Conservation (phyloP, 2,329 filamentous ascomycete genomes). For the Apiospora saccharicola region DNA sequence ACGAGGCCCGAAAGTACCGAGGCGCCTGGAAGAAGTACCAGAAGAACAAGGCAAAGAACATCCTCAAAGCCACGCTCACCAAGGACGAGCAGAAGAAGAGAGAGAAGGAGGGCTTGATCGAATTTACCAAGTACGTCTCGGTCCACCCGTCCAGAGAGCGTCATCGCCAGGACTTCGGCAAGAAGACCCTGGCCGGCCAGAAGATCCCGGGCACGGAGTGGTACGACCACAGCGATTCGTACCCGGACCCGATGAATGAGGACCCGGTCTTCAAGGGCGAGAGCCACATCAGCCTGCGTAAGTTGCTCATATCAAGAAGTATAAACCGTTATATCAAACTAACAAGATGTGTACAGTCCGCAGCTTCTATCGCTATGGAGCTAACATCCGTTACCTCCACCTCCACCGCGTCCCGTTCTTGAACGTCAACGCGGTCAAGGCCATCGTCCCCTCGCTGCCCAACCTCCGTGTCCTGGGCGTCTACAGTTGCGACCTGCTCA, state of each 20-base stretch:
- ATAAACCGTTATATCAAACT: neutral
- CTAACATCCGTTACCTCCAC: constrained; percentile 33
- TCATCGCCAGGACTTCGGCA: neutral
- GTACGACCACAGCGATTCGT: neutral
- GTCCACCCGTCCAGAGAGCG: neutral
- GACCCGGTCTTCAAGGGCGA: neutral
- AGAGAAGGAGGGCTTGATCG: neutral
- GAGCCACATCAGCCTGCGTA: constrained; percentile 23
- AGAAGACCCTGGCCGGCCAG: neutral
- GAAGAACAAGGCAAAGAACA: neutral
- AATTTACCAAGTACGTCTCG: neutral
- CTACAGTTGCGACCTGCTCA: constrained; percentile 41
- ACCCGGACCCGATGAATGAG: neutral
- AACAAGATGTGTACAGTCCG: neutral
- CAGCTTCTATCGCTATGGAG: constrained; percentile 23
- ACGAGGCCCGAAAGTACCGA: neutral
- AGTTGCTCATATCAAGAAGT: neutral
- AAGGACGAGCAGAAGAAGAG: neutral
- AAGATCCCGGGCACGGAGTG: neutral
- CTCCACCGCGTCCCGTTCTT: constrained; percentile 38
- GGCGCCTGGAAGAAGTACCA: neutral
- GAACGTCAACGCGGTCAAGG: constrained; percentile 31
- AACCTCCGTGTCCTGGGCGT: constrained; percentile 36
- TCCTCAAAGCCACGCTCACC: neutral
- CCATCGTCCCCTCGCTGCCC: constrained; percentile 32